phyloP scores from a whole-genome alignment of 345 rosid species.

The Aquilaria yunnanensis region DNA sequence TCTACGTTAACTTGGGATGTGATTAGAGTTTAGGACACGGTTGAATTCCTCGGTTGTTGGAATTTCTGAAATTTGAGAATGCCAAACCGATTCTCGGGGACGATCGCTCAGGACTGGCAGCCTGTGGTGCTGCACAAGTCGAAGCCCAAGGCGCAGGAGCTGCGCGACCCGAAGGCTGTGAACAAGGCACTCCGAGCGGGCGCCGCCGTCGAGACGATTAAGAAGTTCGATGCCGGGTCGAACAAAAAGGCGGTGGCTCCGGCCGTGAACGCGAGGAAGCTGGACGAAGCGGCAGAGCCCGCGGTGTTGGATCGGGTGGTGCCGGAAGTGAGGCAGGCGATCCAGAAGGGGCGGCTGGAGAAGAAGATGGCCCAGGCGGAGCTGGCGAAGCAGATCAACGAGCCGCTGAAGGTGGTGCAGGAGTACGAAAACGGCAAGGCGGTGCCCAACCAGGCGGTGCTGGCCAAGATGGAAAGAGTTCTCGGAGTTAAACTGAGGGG shows the following conservation, averaged over 20 bases:
- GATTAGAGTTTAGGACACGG: neutral
- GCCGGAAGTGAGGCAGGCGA: conserved; percentile 53
- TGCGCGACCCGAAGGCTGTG: conserved; percentile 65
- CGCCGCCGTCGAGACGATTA: conserved; percentile 47
- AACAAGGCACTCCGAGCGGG: conserved; percentile 67
- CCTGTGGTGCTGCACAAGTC: conserved; percentile 69
- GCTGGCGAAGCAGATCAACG: conserved; percentile 73
- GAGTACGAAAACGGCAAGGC: conserved; percentile 91
- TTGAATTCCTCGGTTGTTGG: neutral
- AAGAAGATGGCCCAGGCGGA: conserved; percentile 82
- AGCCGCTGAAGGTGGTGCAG: conserved; percentile 71
- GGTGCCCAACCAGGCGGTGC: conserved; percentile 58
- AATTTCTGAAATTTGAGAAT: conserved; percentile 14
- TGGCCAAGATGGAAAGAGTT: conserved; percentile 79
- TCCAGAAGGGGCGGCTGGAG: conserved; percentile 63
- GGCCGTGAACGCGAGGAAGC: conserved; percentile 45
- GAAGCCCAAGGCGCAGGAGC: conserved; percentile 44
- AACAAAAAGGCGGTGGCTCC: conserved; percentile 50
- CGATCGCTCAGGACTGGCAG: conserved; percentile 74
- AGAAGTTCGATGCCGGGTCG: conserved; percentile 61
- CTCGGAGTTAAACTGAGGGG: conserved; percentile 78
- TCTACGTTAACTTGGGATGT: neutral
- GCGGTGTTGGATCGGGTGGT: conserved; percentile 49
- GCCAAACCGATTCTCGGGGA: conserved; percentile 67
- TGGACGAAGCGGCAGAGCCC: conserved; percentile 64